These are phyloP conservation scores for Daucus carota DNA, from an alignment of 129 eudicot genomes.

Conservation along the genomic window DNA sequence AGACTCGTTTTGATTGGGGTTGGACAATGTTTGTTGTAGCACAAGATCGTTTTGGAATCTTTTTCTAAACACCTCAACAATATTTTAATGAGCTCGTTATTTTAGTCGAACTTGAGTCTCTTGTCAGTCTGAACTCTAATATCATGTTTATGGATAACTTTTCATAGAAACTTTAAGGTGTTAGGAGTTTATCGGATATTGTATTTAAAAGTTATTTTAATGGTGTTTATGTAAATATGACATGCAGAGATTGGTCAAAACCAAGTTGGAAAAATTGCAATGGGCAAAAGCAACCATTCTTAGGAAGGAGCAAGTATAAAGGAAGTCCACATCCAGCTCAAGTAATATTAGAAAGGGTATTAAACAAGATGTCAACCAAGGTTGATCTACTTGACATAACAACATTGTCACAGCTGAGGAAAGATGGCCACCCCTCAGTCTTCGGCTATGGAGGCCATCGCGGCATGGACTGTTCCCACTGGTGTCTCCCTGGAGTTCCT, in stretches of 20 bases:
- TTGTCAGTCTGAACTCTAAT: too few species aligned
- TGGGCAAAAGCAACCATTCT: slow-evolving; percentile 8
- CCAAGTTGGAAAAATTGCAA: slow-evolving; percentile 9
- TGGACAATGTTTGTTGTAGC: too few species aligned
- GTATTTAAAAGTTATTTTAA: too few species aligned
- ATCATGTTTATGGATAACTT: too few species aligned
- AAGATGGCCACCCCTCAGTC: slow-evolving; percentile 45
- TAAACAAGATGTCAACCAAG: slow-evolving; percentile 9
- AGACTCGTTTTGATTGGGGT: too few species aligned
- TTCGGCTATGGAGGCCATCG: slow-evolving; percentile 28
- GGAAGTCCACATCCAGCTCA: slow-evolving; percentile 12
- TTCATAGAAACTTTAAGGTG: too few species aligned
- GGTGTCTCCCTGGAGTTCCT: slow-evolving; percentile 64
- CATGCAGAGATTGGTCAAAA: not conserved
- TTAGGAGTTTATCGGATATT: too few species aligned
- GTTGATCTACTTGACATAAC: slow-evolving; percentile 33
- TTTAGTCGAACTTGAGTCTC: too few species aligned
- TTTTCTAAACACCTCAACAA: too few species aligned
- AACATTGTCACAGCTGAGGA: slow-evolving; percentile 32
- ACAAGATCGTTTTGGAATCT: too few species aligned
- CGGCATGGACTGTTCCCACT: slow-evolving; percentile 38
- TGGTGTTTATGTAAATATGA: not conserved
- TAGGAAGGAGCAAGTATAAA: slow-evolving; percentile 10
- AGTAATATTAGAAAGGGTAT: slow-evolving; percentile 2
- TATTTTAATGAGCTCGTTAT: too few species aligned